Base-by-base conservation (phyloP, 345 rosid genomes). In the Eucalyptus polybractea region DNA sequence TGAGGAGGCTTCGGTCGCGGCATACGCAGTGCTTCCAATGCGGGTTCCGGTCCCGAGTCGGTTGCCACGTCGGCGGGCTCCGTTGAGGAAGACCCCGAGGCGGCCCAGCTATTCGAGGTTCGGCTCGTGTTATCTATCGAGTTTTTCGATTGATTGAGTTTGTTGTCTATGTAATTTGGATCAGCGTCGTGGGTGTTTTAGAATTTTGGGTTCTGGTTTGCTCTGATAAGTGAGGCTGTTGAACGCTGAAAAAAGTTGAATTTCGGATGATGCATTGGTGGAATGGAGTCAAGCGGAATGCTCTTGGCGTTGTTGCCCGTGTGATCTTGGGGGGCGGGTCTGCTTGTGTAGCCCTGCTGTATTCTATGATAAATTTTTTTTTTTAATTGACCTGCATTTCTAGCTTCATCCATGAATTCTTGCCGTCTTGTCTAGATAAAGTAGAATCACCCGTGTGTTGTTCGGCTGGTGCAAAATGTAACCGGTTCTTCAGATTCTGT, bases 81-180 rank as follows among this genome's bases (percentile, higher is more conserved):
- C 21, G 60, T 31, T 54, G 95, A 92, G 42, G 95, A 94, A 92
- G 93, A 95, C 88, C 91, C 91, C 22, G 95, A 93, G 86, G 92
- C 98, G 22, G 91, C 92, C 89, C 93, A 87, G 90, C 88, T 96
- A 9, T 95, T 95, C 89, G 95, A 94, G 97, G 97, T 93, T 85
- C 86, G 6, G 88, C 81, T 91, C 89, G 47, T 27, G 40, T 54
- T 10, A 22, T 29, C n/a, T 54, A 19, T 40, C 31, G 24, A 1
- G 42, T 16, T 54, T 12, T 7, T 88, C 10, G 42, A 13, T 37
- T 88, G 0, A 40, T 27, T 27, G 33, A 33, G 85, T 53, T 53
- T 19, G 37, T 11, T 65, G 27, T 42, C 10, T 53, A 22, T 50
- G 47, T 86, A 6, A 86, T 29, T 50, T 13, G 14, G 29, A 86